These are phyloP conservation scores for Monosporascus sp. DNA, from an alignment of 2,329 filamentous ascomycete species.

Conservation along the genomic window DNA sequence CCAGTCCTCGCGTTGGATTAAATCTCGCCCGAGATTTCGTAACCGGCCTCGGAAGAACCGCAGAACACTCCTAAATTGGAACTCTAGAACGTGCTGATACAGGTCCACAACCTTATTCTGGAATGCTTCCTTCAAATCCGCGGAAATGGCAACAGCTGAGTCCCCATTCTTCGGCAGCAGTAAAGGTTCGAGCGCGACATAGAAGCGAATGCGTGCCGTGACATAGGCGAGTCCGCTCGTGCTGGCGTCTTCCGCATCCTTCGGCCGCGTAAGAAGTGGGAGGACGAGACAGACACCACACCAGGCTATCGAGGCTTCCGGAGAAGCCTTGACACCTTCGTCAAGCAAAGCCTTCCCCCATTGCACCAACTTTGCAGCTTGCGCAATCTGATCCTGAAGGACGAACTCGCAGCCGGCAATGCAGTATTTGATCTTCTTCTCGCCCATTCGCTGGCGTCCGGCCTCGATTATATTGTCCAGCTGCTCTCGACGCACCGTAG, in stretches of 20 bases:
- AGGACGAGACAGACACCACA: conserved; percentile 32
- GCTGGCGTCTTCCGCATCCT: conserved; percentile 23
- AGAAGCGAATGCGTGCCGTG: conserved; percentile 27
- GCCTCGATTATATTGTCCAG: conserved; percentile 8
- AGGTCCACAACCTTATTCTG: conserved; percentile 17
- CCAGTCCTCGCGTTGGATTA: conserved; percentile 14
- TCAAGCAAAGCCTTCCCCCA: conserved; percentile 19
- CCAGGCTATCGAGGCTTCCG: conserved; percentile 27
- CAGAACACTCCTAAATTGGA: conserved; percentile 29
- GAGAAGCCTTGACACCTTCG: conserved; percentile 24
- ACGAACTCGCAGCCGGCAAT: no score
- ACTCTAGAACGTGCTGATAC: conserved; percentile 29
- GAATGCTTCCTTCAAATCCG: conserved; percentile 10
- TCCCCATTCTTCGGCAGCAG: conserved; percentile 10
- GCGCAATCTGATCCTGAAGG: conserved; percentile 15
- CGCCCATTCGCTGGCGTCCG: conserved; percentile 10
- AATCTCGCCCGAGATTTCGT: conserved; percentile 7
- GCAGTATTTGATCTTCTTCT: conserved; percentile 6
- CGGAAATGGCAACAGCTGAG: no score
- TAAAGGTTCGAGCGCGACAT: conserved; percentile 23
- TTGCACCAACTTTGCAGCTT: conserved; percentile 13
- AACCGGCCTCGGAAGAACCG: conserved; percentile 22
- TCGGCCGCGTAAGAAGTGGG: conserved; percentile 28
- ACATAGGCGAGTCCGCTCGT: conserved; percentile 28
- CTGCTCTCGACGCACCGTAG: no score